Percentiles rank a stretch among this genome's conserved stretches.
phyloP scores from a whole-genome alignment of 2,329 filamentous ascomycete species.

The Pyricularia sp. region DNA sequence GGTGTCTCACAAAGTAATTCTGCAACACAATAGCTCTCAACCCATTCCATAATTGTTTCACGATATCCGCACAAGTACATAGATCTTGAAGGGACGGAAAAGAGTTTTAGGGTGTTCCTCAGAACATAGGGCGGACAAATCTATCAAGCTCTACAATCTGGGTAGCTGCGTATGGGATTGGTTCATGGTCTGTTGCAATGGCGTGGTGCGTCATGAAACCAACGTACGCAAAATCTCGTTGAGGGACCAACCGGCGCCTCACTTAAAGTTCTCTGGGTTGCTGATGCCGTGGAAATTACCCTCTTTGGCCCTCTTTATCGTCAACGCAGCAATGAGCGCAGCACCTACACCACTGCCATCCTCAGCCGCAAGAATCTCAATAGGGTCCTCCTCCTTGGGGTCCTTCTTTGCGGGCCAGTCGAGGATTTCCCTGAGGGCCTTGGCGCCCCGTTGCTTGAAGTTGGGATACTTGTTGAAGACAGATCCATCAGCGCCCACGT shows the following conservation, averaged over 20 bases:
- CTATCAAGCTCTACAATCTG: not conserved
- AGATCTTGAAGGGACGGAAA: not conserved
- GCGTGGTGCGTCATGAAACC: not conserved
- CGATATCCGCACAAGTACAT: not conserved
- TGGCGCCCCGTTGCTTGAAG: slow-evolving; percentile 86
- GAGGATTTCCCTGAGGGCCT: slow-evolving; percentile 85
- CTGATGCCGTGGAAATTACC: slow-evolving; percentile 52
- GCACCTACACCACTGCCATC: slow-evolving; percentile 96
- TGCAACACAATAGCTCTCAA: not conserved
- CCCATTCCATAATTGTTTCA: not conserved
- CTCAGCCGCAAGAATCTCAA: slow-evolving; percentile 80
- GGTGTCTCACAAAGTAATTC: not conserved
- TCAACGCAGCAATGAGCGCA: slow-evolving; percentile 74
- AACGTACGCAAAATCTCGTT: not conserved
- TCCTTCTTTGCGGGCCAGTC: slow-evolving; percentile 71
- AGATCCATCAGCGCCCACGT: slow-evolving; percentile 91
- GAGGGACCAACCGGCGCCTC: slow-evolving; percentile 5
- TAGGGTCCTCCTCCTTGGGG: slow-evolving; percentile 65
- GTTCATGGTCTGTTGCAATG: not conserved
- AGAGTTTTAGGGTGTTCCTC: not conserved
- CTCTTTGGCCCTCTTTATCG: slow-evolving; percentile 48
- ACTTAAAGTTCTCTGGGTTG: slow-evolving; percentile 49
- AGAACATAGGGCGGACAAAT: not conserved
- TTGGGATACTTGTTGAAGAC: slow-evolving; percentile 99
- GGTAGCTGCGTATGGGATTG: not conserved